Base-by-base conservation (phyloP, 1,284 basidiomycete genomes). In the Cryptococcus sp. region DNA sequence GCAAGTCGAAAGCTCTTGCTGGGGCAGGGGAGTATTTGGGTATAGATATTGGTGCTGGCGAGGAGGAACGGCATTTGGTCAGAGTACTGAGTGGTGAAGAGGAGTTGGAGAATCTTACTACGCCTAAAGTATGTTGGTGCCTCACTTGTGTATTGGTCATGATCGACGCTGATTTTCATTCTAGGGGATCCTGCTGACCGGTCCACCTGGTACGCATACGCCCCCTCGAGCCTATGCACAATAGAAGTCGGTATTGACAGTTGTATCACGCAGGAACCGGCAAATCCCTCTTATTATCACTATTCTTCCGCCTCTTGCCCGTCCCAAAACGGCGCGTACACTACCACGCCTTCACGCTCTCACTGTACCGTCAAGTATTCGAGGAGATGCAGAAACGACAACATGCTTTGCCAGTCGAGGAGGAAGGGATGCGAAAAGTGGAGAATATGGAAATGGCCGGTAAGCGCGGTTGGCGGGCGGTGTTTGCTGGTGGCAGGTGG, bases 321-420 rank as follows among this genome's bases (percentile, higher is more conserved):
- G 85, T 85, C 0, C 80, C 79, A 1, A 88, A 89, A 72, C 79
- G 82, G 3, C 81, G 86, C 19, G 84, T 85, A 52, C 86, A 88
- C 72, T 88, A 88, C 75, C 85, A 83, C 71, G 82, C 86, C 58
- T 84, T 89, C 62, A 83, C 88, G 0, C 81, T 89, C 10, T 85
- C 85, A 47, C 81, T 89, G 10, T 89, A 89, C 74, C 83, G 84
- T 54, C 79, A 61, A 68, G 85, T 67, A 79, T 85, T 75, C 53
- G 50, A 58, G 4, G 77, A 78, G 58, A 64, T 75, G 61, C 64
- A 71, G 54, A 52, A 63, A 60, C 63, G 76, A 16, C n/a, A n/a
- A 22, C 42, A 19, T 22, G 22, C n/a, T 11, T 8, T 19, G 42
- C 5, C 22, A 20, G 54, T 54, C 23, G 62, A 57, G 54, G 69